Base-by-base conservation (phyloP, 108 stramenopile genomes). In the Nitzschia inconspicua region DNA sequence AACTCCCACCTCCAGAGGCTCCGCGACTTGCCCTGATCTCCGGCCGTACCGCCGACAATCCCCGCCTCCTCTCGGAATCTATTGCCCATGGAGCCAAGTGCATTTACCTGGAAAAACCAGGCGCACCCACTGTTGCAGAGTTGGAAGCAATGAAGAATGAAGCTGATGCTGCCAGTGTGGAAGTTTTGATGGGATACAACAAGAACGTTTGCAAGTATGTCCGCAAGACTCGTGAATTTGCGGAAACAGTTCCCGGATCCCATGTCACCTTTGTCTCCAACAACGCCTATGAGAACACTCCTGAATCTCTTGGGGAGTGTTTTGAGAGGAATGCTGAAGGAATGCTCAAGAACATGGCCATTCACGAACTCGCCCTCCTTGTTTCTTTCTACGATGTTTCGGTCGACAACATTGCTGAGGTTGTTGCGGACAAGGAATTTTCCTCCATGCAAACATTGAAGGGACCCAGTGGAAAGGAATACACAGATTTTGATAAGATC, bases 341-440 rank as follows among this genome's bases (percentile, higher is more conserved):
- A 47, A 92, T 95, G 90, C 76, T 95, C 29, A 95, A 95, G 83
- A 95, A 95, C 79, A 95, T 95, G 93, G 93, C 89, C 66, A 91
- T 95, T 39, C 93, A 95, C 72, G 93, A 95, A 70, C 75, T 92
- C 16, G 91, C 91, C 30, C 73, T 95, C 11, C 63, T 95, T 42
- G 94, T 91, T 10, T 82, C 82, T 50, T 95, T 92, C 74, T 95
- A 83, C 65, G 91, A 90, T 65, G 91, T 92, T 27, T 66, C 85
- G 35, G 90, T 90, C 35, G 91, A 92, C 54, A 95, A 90, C 66
- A 91, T 95, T 66, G 85, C 67, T 18, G 56, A 59, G 24, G 85
- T 86, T 34, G 57, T 37, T 37, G 94, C 89, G 61, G 89, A 92
- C 61, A 92, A 91, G 83, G 89, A 85, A 58, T 94, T 89, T 73